Percentiles rank a stretch among this genome's conserved stretches.
phyloP scores from a whole-genome alignment of 495 filamentous ascomycete species.

The Delitschia confertaspora region DNA sequence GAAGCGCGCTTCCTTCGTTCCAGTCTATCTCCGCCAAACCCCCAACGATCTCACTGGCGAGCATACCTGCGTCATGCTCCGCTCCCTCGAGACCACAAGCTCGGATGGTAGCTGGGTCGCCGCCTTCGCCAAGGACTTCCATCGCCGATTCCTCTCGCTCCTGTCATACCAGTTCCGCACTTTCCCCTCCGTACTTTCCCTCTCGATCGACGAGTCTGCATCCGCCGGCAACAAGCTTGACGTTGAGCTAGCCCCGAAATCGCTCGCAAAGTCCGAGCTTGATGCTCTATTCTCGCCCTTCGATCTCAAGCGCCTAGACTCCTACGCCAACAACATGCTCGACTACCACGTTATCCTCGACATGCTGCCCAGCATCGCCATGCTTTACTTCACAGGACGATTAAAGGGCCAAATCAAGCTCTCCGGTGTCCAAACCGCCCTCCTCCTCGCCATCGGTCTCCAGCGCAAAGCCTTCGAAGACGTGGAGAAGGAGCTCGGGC shows the following conservation, averaged over 20 bases:
- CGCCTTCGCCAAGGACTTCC: constrained; percentile 87
- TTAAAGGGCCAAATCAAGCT: constrained; percentile 56
- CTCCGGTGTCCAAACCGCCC: constrained; percentile 68
- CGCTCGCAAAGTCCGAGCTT: constrained; percentile 61
- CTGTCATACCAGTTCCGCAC: constrained; percentile 86
- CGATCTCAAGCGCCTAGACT: constrained; percentile 87
- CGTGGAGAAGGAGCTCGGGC: constrained; percentile 67
- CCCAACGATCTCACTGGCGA: constrained; percentile 94
- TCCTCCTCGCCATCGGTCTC: constrained; percentile 79
- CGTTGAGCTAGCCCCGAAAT: constrained; percentile 39
- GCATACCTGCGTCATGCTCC: constrained; percentile 95
- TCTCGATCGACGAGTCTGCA: constrained; percentile 84
- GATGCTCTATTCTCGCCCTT: constrained; percentile 75
- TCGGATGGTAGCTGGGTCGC: constrained; percentile 74
- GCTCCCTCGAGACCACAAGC: constrained; percentile 47
- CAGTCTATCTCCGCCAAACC: constrained; percentile 93
- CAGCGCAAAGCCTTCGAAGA: constrained; percentile 79
- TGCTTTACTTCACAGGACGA: constrained; percentile 72
- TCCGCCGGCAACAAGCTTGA: constrained; percentile 60
- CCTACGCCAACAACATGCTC: constrained; percentile 90
- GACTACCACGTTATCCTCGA: constrained; percentile 98
- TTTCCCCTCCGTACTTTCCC: constrained; percentile 70
- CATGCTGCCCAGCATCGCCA: constrained; percentile 71
- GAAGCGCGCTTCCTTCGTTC: constrained; percentile 77
- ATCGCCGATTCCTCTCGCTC: constrained; percentile 76